Evolutionary conservation across 2,329 filamentous ascomycete species (phyloP).

Genomic region (Monilinia fructigena): DNA sequence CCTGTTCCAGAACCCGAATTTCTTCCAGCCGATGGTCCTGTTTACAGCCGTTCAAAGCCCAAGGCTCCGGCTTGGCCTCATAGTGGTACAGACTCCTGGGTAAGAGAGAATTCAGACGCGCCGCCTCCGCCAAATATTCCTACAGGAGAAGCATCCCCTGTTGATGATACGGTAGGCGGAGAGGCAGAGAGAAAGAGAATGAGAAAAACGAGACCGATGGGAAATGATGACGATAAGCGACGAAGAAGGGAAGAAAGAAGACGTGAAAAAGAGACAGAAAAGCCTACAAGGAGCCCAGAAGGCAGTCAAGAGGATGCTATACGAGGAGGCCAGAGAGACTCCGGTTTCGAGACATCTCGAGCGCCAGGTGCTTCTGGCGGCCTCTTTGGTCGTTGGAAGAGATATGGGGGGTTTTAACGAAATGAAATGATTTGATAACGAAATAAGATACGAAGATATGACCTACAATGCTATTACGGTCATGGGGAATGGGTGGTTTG

Average conservation of each 20-base stretch:
- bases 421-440: slow-evolving; percentile 15
- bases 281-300: slow-evolving; percentile 35
- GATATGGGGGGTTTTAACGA: slow-evolving; percentile 33
- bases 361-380: slow-evolving; percentile 69
- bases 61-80: slow-evolving; percentile 55
- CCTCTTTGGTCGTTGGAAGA: slow-evolving; percentile 43
- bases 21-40: slow-evolving; percentile 35
- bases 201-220: slow-evolving; percentile 34
- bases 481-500: not conserved
- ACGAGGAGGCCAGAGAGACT: slow-evolving; percentile 34
- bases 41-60: slow-evolving; percentile 35
- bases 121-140: slow-evolving; percentile 52
- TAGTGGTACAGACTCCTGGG: slow-evolving; percentile 64
- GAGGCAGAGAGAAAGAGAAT: slow-evolving; percentile 33
- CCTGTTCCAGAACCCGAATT: slow-evolving; percentile 41
- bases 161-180: slow-evolving; percentile 33
- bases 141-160: slow-evolving; percentile 31
- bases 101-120: slow-evolving; percentile 62
- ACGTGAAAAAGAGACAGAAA: slow-evolving; percentile 31
- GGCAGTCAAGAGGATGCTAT: slow-evolving; percentile 39
- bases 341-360: slow-evolving; percentile 48
- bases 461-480: slow-evolving; percentile 1
- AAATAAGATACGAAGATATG: slow-evolving; percentile 22
- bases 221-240: slow-evolving; percentile 35
- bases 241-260: slow-evolving; percentile 36